Base-by-base conservation (phyloP, 75 land plant genomes). In the Pseudotsuga menziesii region DNA sequence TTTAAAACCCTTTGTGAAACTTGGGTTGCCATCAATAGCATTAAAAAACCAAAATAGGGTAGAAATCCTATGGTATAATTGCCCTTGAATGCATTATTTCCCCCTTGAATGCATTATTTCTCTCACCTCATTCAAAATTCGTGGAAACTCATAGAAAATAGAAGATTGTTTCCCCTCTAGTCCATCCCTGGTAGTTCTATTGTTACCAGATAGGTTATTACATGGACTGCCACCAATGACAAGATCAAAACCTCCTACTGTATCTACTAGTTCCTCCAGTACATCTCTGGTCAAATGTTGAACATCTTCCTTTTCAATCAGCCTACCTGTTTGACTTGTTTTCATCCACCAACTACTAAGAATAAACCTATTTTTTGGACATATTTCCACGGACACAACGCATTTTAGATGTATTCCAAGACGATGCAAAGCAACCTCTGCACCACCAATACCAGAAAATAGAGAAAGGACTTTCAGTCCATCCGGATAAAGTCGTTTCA, bases 201-300 rank as follows among this genome's bases (percentile, higher is more conserved):
- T 93, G 79, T 92, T 86, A 11, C 93, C 96, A 3, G 93, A 79
- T 1, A 95, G 88, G 77, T 95, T 93, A 52, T 91, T 95, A 76
- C 98, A 95, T 3, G 98, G 98, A 61, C 92, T 89, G 9, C 98
- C 98, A 35, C 98, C 98, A 60, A 95, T 72, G 15, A 95, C 78
- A 3, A 95, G 81, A 81, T 95, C 96, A 79, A 95, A 95, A 11
- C 93, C 93, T 7, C 92, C 93, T 67, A 78, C 71, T 57, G n/a
- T 35, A 22, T 77, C 69, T 16, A 95, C 84, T 13, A 88, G n/a
- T 5, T 82, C 60, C 67, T 80, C 81, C 12, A 95, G 61, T 19
- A 32, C 58, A 5, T 87, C 86, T 4, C 59, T 78, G 58, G 64
- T 78, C 35, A 93, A 58, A 11, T 83, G 54, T 72, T 88, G 88